Conservation (phyloP, 306 rosid genomes). For the Adenanthera pavonina region DNA sequence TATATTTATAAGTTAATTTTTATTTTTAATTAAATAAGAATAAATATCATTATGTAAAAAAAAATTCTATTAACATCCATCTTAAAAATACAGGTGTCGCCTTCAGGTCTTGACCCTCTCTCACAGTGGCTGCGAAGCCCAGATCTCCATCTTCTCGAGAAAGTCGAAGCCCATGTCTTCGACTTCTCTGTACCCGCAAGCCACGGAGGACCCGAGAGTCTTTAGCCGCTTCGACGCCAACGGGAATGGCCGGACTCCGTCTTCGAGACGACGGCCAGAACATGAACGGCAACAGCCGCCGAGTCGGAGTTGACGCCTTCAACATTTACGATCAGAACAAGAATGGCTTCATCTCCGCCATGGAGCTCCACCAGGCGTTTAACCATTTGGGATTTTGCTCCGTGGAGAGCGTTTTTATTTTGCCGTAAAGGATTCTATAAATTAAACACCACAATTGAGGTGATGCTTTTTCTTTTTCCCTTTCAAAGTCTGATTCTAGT, state of each 20-base stretch:
- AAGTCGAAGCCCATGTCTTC: neutral
- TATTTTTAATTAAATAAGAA: too few species aligned
- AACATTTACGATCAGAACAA: constrained; percentile 78
- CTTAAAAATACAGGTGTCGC: too few species aligned
- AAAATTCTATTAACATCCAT: too few species aligned
- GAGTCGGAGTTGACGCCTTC: constrained; percentile 68
- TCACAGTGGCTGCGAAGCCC: neutral
- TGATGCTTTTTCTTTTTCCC: neutral
- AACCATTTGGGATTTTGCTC: constrained; percentile 67
- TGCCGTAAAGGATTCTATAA: neutral
- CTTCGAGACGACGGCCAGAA: constrained; percentile 64
- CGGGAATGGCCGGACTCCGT: constrained; percentile 86
- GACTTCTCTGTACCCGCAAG: constrained; percentile 32
- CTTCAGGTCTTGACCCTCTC: neutral
- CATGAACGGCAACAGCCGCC: constrained; percentile 53
- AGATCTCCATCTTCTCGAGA: neutral
- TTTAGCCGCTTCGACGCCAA: constrained; percentile 77
- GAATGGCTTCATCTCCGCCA: constrained; percentile 78
- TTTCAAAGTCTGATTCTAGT: neutral
- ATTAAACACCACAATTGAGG: neutral
- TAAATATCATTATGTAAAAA: too few species aligned
- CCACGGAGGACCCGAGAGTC: constrained; percentile 55
- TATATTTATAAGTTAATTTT: too few species aligned
- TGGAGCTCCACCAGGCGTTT: constrained; percentile 68
- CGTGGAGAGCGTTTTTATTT: constrained; percentile 6